Percentiles rank a stretch among this genome's conserved stretches.
These are phyloP conservation scores for Penicillium psychrofluorescens DNA, from an alignment of 495 filamentous ascomycete species.

Conservation along the genomic window DNA sequence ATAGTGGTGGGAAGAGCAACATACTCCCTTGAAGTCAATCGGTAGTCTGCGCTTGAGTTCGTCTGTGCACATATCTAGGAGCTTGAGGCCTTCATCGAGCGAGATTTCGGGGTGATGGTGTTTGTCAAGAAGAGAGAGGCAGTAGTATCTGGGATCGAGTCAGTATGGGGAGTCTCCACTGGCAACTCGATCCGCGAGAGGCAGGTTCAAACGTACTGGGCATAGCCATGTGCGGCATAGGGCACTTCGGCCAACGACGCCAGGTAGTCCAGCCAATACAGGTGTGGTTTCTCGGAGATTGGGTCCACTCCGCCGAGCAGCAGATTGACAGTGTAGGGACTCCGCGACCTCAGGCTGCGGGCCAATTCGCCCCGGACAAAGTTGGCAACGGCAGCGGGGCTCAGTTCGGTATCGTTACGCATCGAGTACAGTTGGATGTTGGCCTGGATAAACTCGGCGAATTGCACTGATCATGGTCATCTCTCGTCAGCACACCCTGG, in stretches of 20 bases:
- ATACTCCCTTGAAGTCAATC: conserved; percentile 92
- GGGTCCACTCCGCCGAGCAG: conserved; percentile 87
- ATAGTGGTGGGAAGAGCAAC: conserved; percentile 10
- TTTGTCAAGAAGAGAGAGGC: conserved; percentile 92
- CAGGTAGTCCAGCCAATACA: conserved; percentile 98
- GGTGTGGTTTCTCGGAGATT: conserved; percentile 74
- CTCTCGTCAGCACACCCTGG: conserved; percentile 7
- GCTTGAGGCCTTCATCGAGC: conserved; percentile 79
- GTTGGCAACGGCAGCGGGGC: conserved; percentile 77
- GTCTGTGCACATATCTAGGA: conserved; percentile 88
- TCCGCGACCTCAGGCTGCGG: conserved; percentile 77
- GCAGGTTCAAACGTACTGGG: conserved; percentile 60
- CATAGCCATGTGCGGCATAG: conserved; percentile 97
- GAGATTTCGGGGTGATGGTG: conserved; percentile 92
- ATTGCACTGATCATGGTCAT: conserved; percentile 64
- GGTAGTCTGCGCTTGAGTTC: conserved; percentile 93
- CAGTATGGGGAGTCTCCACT: conserved; percentile 8
- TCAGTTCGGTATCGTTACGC: conserved; percentile 89
- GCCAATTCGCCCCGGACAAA: conserved; percentile 93
- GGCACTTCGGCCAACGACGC: conserved; percentile 80
- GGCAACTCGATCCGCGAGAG: neutral
- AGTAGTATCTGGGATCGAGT: conserved; percentile 65
- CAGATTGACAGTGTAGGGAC: conserved; percentile 93
- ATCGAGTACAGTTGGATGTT: conserved; percentile 97
- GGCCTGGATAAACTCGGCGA: conserved; percentile 98